These are phyloP conservation scores for Pseudogymnoascus sp. DNA, from an alignment of 2,329 filamentous ascomycete genomes.

Conservation along the genomic window DNA sequence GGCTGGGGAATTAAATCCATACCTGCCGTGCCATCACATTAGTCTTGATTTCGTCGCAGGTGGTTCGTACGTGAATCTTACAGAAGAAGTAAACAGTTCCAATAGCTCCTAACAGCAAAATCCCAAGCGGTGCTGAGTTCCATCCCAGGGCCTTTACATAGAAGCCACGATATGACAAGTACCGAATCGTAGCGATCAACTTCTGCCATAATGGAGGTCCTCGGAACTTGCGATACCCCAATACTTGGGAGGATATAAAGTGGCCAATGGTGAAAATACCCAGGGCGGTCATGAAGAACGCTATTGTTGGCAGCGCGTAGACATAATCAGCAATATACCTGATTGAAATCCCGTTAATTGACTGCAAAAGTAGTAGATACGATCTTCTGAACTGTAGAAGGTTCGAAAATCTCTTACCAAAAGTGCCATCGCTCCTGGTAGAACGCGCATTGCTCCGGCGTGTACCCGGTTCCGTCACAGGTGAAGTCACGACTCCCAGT, in stretches of 20 bases:
- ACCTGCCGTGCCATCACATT: constrained; percentile 22
- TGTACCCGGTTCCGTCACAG: constrained; percentile 24
- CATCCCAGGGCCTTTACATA: constrained; percentile 30
- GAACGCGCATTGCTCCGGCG: constrained; percentile 38
- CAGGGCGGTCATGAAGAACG: constrained; percentile 44
- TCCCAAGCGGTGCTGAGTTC: constrained; percentile 39
- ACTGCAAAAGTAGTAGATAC: neutral
- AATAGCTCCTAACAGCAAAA: constrained; percentile 33
- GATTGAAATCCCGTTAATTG: neutral
- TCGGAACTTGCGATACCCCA: constrained; percentile 11
- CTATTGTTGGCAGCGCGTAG: constrained; percentile 44
- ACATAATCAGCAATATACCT: constrained; percentile 49
- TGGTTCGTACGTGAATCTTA: constrained; percentile 17
- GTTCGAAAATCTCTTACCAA: constrained; percentile 31
- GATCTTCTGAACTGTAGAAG: neutral
- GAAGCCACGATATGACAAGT: constrained; percentile 36
- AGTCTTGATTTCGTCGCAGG: constrained; percentile 1
- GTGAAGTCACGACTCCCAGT: constrained; percentile 30
- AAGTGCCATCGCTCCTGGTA: constrained; percentile 40
- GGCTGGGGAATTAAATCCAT: constrained; percentile 43
- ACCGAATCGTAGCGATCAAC: constrained; percentile 32
- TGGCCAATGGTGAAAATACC: constrained; percentile 38
- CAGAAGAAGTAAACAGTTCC: constrained; percentile 41
- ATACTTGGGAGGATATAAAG: constrained; percentile 17
- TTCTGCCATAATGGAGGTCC: constrained; percentile 26